A percentile compares a stretch with the other conserved stretches of the same genome.
These are phyloP conservation scores for Xylariomycetidae sp. DNA, from an alignment of 2,329 filamentous ascomycete species.

Conservation along the genomic window DNA sequence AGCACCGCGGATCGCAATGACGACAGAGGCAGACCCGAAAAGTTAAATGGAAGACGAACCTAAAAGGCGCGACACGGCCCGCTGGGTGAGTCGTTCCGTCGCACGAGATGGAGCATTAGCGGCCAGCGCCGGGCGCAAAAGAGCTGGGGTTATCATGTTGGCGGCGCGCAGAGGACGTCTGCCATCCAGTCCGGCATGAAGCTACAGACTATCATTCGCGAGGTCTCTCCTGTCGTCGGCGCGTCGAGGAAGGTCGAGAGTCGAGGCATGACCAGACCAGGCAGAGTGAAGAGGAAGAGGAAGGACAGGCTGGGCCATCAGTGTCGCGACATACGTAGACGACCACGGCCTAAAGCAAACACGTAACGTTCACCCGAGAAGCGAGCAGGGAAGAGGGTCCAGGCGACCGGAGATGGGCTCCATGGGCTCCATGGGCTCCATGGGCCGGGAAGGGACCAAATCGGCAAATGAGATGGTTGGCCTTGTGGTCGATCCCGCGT, in stretches of 20 bases:
- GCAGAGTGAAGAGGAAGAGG: background rate
- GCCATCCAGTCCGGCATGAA: slow-evolving; percentile 17
- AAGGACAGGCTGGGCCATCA: background rate
- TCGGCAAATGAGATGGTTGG: background rate
- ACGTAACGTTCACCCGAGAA: slow-evolving; percentile 7
- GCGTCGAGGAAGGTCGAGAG: slow-evolving; percentile 5
- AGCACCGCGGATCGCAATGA: slow-evolving; percentile 14
- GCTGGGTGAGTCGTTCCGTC: slow-evolving; percentile 18
- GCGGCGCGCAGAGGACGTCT: slow-evolving; percentile 12
- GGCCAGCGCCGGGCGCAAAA: slow-evolving; percentile 23
- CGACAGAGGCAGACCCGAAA: slow-evolving; percentile 2
- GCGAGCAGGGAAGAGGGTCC: slow-evolving; percentile 5
- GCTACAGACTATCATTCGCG: slow-evolving; percentile 16
- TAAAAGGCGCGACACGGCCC: slow-evolving; percentile 21
- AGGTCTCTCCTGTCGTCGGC: slow-evolving; percentile 12
- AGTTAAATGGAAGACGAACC: slow-evolving; percentile 19
- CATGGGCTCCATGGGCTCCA: no score
- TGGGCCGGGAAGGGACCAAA: slow-evolving; percentile 7
- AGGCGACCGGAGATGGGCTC: slow-evolving; percentile 8
- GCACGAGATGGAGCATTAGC: slow-evolving; percentile 22
- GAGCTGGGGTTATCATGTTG: slow-evolving; percentile 23
- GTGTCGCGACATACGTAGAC: background rate
- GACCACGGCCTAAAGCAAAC: slow-evolving; percentile 3
- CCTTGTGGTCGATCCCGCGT: background rate
- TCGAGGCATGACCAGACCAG: background rate